Base-by-base conservation (phyloP, 2,329 filamentous ascomycete species). In the Colletotrichum tabaci region DNA sequence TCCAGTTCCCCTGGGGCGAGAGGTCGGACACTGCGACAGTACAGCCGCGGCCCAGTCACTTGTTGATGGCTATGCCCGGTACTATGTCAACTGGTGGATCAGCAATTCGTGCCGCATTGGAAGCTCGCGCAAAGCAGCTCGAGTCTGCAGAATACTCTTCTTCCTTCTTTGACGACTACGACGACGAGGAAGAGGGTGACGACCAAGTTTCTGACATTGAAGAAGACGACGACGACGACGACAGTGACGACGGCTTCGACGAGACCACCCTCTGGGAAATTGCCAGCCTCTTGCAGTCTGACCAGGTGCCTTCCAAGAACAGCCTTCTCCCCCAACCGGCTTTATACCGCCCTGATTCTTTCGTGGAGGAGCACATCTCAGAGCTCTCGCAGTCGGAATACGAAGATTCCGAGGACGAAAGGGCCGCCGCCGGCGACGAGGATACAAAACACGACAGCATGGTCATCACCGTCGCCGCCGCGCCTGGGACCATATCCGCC, bases 1-100 rank as follows among this genome's bases (percentile, higher is more conserved):
- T 91, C 81, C 88, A 90, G 75, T 91, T 91, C 74, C 89, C 90
- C 2, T 91, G 89, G 88, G 90, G 90, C 16, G 89, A 91, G 80
- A 87, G 81, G 75, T 91, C 89, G 23, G 89, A 91, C 78, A 85
- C 84, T 64, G 86, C 86, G 12, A 86, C 80, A 38, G 78, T 86
- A 66, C 83, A 83, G 73, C 78, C 80, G 66, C 79, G 79, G 10
- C 80, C 79, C 44, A 78, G 72, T 55, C 79, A 80, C 72, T 80
- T 79, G 74, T 81, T 82, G 64, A 84, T 83, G 80, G 82, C 85
- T 26, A 87, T 89, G 84, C 83, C 87, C 8, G 86, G 86, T 2
- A 87, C 86, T 21, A 87, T 87, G 85, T 81, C 84, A 3, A 81
- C 82, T 10, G 84, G 84, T 4, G 81, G 80, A 21, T 57, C 69